These are phyloP conservation scores for Pyrenopolyporus hunteri DNA, from an alignment of 495 filamentous ascomycete genomes.

Conservation along the genomic window DNA sequence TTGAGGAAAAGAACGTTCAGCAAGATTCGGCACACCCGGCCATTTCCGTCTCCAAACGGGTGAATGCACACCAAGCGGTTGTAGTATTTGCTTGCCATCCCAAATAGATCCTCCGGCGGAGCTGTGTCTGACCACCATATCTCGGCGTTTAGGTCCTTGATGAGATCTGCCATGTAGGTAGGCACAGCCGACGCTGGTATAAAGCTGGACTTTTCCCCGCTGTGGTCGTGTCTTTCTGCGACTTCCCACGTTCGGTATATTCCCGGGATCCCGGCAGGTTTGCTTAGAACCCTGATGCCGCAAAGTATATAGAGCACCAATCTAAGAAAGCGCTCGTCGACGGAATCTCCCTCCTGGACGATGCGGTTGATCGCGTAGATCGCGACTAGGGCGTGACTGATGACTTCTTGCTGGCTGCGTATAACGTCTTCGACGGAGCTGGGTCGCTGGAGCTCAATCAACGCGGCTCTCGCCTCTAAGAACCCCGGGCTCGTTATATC, in stretches of 20 bases:
- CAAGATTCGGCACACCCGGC: conserved; percentile 46
- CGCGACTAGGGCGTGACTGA: conserved; percentile 47
- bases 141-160: conserved; percentile 38
- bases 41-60: conserved; percentile 50
- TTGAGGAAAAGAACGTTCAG: conserved; percentile 45
- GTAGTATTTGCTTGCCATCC: conserved; percentile 40
- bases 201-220: conserved; percentile 40
- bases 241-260: conserved; percentile 32
- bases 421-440: conserved; percentile 22
- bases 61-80: conserved; percentile 47
- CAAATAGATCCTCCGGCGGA: conserved; percentile 38
- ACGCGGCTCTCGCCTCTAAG: conserved; percentile 12
- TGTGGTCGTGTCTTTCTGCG: conserved; percentile 34
- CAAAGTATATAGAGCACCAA: conserved; percentile 43
- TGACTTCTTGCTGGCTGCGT: conserved; percentile 38
- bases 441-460: background rate
- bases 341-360: conserved; percentile 20
- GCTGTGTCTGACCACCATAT: conserved; percentile 2
- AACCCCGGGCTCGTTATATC: conserved; percentile 24
- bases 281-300: conserved; percentile 3
- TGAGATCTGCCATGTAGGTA: conserved; percentile 43
- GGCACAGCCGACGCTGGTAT: conserved; percentile 35
- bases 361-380: conserved; percentile 36
- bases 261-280: conserved; percentile 27
- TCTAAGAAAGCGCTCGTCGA: conserved; percentile 43